Conservation (phyloP, 2,329 filamentous ascomycete species). For the Massarina eburnea region DNA sequence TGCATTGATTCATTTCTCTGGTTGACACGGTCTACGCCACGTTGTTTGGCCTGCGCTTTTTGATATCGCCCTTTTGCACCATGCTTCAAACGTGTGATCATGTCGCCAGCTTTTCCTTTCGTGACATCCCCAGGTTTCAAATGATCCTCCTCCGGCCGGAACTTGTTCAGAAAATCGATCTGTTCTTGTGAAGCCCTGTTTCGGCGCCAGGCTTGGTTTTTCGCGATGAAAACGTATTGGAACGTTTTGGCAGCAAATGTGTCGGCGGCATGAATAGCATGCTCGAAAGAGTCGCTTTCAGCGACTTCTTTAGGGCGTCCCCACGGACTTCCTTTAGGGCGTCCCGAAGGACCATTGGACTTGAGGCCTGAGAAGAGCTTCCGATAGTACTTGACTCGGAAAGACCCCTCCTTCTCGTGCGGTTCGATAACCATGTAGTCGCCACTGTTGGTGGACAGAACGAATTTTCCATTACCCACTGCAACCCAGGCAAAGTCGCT, state of each 20-base stretch:
- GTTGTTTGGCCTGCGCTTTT: slow-evolving; percentile 40
- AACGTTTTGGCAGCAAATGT: slow-evolving; percentile 72
- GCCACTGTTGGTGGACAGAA: slow-evolving; percentile 64
- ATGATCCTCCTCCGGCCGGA: slow-evolving; percentile 57
- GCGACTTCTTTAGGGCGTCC: slow-evolving; percentile 70
- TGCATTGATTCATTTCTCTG: slow-evolving; percentile 54
- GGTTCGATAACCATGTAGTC: slow-evolving; percentile 61
- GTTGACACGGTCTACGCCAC: slow-evolving; percentile 22
- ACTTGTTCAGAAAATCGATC: slow-evolving; percentile 69
- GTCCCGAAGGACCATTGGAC: too few relatives aligned
- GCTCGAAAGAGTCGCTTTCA: slow-evolving; percentile 64
- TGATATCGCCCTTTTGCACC: slow-evolving; percentile 66
- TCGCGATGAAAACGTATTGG: slow-evolving; percentile 66
- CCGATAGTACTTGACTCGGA: slow-evolving; percentile 46
- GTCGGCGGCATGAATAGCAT: slow-evolving; percentile 83
- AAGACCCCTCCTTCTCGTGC: slow-evolving; percentile 44
- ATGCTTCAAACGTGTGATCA: slow-evolving; percentile 90
- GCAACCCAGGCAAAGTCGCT: slow-evolving; percentile 83
- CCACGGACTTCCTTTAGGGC: slow-evolving; percentile 64
- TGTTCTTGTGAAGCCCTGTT: slow-evolving; percentile 63
- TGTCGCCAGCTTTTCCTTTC: slow-evolving; percentile 81
- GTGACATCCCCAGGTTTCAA: slow-evolving; percentile 62
- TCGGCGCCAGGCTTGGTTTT: slow-evolving; percentile 69
- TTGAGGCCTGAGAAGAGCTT: slow-evolving; percentile 40
- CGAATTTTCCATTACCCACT: slow-evolving; percentile 67